These are phyloP conservation scores for Blastocystis sp. DNA, from an alignment of 352 stramenopile species.

Conservation along the genomic window DNA sequence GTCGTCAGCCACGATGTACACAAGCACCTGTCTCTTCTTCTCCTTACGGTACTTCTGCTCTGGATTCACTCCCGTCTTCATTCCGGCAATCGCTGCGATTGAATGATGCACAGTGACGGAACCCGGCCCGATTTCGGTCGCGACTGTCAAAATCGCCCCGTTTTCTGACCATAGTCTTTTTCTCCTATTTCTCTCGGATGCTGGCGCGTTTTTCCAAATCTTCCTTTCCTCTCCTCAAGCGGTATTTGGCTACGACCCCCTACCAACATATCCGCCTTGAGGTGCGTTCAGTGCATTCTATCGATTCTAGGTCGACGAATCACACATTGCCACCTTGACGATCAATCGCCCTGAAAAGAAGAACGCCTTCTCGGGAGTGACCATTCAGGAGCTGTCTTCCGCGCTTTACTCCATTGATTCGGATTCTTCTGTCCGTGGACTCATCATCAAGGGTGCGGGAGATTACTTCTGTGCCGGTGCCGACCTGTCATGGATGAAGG, in stretches of 20 bases:
- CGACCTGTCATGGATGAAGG: constrained; percentile 68
- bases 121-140: too few relatives aligned
- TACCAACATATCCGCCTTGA: constrained; percentile 28
- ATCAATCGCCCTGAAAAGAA: constrained; percentile 67
- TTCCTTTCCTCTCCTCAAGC: not conserved
- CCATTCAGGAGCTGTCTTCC: constrained; percentile 47
- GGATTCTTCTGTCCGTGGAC: constrained; percentile 30
- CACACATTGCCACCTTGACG: constrained; percentile 13
- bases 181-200: not conserved
- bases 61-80: constrained; percentile 50
- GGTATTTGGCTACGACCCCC: not conserved
- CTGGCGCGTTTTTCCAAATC: not conserved
- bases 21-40: constrained; percentile 43
- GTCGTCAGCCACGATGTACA: not conserved
- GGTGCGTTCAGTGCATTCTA: not conserved
- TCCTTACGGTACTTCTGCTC: constrained; percentile 60
- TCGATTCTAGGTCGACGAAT: constrained; percentile 24
- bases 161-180: not conserved
- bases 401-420: constrained; percentile 18
- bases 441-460: constrained; percentile 38
- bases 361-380: constrained; percentile 60
- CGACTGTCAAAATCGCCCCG: too few relatives aligned
- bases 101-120: too few relatives aligned
- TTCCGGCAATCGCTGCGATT: not conserved
- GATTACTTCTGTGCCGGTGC: constrained; percentile 63